Evolutionary conservation across 2,329 filamentous ascomycete species (phyloP).

Genomic region (Sphaceloma murrayae): DNA sequence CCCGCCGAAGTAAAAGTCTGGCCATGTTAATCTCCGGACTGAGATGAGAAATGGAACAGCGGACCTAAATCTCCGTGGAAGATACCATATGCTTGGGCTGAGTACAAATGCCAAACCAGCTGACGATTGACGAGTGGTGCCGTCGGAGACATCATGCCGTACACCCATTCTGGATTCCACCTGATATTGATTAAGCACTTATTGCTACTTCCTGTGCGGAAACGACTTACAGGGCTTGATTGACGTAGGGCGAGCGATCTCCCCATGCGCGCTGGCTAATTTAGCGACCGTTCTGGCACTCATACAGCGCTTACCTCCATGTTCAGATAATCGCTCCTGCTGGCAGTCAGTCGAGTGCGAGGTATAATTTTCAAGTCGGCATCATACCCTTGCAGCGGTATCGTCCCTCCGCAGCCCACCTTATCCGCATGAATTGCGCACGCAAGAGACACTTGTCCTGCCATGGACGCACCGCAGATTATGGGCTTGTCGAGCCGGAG

Average conservation of each 20-base stretch:
- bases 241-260: slow-evolving; percentile 40
- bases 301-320: slow-evolving; percentile 26
- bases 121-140: slow-evolving; percentile 38
- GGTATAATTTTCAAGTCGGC: no score
- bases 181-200: neutral
- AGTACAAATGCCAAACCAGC: slow-evolving; percentile 43
- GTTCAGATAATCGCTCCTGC: slow-evolving; percentile 30
- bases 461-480: slow-evolving; percentile 44
- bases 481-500: slow-evolving; percentile 39
- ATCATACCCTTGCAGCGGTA: slow-evolving; percentile 40
- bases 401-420: slow-evolving; percentile 38
- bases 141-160: slow-evolving; percentile 41
- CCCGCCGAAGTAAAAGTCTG: slow-evolving; percentile 44
- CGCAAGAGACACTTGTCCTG: slow-evolving; percentile 41
- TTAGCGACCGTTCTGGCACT: neutral
- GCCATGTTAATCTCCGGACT: no score
- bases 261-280: slow-evolving; percentile 31
- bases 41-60: neutral
- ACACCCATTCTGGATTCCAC: slow-evolving; percentile 37
- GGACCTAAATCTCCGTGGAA: slow-evolving; percentile 28
- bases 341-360: neutral
- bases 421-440: slow-evolving; percentile 40
- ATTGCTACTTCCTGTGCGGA: neutral
- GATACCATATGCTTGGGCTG: slow-evolving; percentile 42
- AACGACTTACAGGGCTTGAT: slow-evolving; percentile 36